phyloP scores from a whole-genome alignment of 106 monocot species.

The Chionographis japonica region DNA sequence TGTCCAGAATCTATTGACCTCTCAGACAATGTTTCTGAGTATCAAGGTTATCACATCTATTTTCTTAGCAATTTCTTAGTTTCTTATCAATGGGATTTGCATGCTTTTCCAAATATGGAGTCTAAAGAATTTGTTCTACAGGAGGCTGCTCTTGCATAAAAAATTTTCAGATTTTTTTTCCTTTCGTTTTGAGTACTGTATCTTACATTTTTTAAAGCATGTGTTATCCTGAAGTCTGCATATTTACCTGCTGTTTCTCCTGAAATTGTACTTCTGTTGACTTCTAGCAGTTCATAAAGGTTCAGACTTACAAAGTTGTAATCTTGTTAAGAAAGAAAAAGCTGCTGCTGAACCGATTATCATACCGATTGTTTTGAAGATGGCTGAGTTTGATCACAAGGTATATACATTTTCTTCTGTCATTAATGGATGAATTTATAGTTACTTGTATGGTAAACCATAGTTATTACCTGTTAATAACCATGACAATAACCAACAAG shows the following conservation, averaged over 20 bases:
- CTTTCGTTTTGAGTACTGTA: background rate
- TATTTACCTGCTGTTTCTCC: background rate
- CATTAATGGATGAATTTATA: background rate
- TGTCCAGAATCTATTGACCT: slow-evolving; percentile 7
- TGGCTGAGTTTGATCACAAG: slow-evolving; percentile 99
- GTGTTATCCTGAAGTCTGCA: background rate
- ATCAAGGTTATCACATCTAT: slow-evolving; percentile 33
- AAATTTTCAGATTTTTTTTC: too few species aligned
- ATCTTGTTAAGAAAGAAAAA: slow-evolving; percentile 38
- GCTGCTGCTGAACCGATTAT: slow-evolving; percentile 68
- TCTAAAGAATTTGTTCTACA: too few species aligned
- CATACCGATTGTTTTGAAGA: slow-evolving; percentile 93
- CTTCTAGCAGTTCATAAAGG: slow-evolving; percentile 29
- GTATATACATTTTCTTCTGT: slow-evolving; percentile 28
- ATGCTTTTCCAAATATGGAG: background rate
- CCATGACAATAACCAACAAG: too few species aligned
- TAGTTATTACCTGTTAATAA: background rate
- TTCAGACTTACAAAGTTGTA: slow-evolving; percentile 22
- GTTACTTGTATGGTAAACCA: background rate
- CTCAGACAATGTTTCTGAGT: slow-evolving; percentile 14
- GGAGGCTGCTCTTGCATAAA: too few species aligned
- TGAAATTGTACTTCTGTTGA: background rate
- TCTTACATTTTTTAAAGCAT: background rate
- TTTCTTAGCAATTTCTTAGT: background rate
- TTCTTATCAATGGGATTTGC: background rate